Conservation (phyloP, 2,329 filamentous ascomycete species). For the Alternaria sp. region DNA sequence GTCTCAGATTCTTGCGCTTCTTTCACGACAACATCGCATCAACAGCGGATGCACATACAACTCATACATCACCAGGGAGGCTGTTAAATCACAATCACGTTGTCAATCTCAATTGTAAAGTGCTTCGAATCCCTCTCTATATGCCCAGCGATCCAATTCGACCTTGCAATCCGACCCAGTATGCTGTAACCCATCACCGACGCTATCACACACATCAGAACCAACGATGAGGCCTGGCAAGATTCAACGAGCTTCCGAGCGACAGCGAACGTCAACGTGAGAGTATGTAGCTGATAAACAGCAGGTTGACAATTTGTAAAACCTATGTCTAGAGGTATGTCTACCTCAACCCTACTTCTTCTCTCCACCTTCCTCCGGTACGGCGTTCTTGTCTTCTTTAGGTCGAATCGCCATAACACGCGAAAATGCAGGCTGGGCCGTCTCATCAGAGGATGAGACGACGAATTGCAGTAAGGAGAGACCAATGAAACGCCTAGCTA, state of each 20-base stretch:
- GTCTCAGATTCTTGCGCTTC: neutral
- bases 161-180: neutral
- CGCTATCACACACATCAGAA: neutral
- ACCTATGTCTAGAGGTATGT: neutral
- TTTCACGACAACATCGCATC: neutral
- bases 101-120: neutral
- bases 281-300: neutral
- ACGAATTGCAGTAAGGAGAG: too few relatives aligned
- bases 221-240: neutral
- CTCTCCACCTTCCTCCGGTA: too few relatives aligned
- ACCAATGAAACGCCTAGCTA: too few relatives aligned
- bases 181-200: neutral
- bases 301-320: neutral
- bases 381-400: too few relatives aligned
- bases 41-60: neutral
- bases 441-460: too few relatives aligned
- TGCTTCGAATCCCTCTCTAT: neutral
- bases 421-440: too few relatives aligned
- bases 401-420: too few relatives aligned
- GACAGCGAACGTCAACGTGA: neutral
- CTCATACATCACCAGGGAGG: neutral
- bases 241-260: neutral
- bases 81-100: neutral
- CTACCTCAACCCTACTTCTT: too few relatives aligned
- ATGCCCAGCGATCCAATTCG: fast-evolving